These are phyloP conservation scores for Trametes cubensis DNA, from an alignment of 768 basidiomycete genomes.

Conservation along the genomic window DNA sequence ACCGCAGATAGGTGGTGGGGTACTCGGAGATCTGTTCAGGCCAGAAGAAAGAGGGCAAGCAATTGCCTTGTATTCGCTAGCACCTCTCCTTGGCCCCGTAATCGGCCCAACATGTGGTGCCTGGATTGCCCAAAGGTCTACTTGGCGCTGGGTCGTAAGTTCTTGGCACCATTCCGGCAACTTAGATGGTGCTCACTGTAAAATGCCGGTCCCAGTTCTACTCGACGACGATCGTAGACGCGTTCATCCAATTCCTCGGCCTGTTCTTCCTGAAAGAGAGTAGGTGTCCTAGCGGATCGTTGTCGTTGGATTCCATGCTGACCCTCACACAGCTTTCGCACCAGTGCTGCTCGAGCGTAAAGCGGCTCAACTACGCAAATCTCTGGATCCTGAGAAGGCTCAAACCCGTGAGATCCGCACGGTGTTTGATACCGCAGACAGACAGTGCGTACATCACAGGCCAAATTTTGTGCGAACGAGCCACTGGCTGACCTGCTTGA, in stretches of 20 bases:
- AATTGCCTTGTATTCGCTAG: conserved; percentile 63
- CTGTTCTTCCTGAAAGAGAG: conserved; percentile 64
- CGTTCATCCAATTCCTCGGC: conserved; percentile 54
- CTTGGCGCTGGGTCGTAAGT: conserved; percentile 74
- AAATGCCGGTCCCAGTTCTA: conserved; percentile 52
- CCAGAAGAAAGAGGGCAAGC: conserved; percentile 66
- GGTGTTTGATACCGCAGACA: conserved; percentile 46
- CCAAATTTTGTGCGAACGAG: neutral
- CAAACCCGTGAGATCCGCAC: conserved; percentile 45
- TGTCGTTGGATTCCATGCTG: conserved; percentile 20
- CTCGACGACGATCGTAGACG: conserved; percentile 63
- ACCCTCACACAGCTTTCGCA: conserved; percentile 31
- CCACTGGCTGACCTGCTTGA: neutral
- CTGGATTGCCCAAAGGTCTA: conserved; percentile 62
- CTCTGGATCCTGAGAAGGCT: conserved; percentile 52
- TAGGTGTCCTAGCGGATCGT: conserved; percentile 35
- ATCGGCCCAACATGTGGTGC: conserved; percentile 65
- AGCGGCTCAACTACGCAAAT: conserved; percentile 47
- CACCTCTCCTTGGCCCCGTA: conserved; percentile 67
- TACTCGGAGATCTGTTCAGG: conserved; percentile 63
- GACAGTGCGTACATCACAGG: conserved; percentile 39
- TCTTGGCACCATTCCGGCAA: no score
- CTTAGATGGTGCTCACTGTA: no score
- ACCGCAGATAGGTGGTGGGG: conserved; percentile 62
- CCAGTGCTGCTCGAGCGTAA: conserved; percentile 49